Evolutionary conservation across 345 rosid genomes (phyloP), one percentile per base, ranked within the genome.

Genomic region (Pseudoturritis turrita): DNA sequence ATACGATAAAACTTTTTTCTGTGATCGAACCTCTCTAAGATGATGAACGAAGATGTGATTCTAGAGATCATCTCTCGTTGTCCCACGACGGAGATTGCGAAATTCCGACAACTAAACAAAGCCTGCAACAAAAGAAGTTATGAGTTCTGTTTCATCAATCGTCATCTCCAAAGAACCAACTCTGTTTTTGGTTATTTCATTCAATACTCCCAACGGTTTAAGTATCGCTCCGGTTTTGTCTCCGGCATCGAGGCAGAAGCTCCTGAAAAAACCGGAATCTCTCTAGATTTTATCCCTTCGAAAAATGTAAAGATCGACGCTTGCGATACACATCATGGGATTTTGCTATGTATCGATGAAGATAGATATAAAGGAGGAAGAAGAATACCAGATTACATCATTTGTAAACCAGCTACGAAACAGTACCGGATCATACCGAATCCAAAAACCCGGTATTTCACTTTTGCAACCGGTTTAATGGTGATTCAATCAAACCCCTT

Each of bases 381-480:
- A 7, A 15, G n/a, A 12, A 57, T 26, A 45, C 44, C 71, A 14
- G 41, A 55, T 10, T 73, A 55, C 59, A 65, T 65, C 12, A 59
- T 73, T 9, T 65, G 71, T 37, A 73, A 73, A 73, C 77, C 77
- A 13, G 43, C 71, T 35, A 65, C 71, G 8, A 63, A 64, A 3
- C 57, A 72, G 37, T 44, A 44, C n/a, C 63, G 45, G 7, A 23
- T 63, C 50, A 73, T 64, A 63, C 70, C 76, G 0, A 72, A 72
- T 1, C 76, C 64, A 0, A 72, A 72, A 44, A 64, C 65, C 10
- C 47, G 71, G 36, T 72, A 17, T 64, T 15, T 10, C 10, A 44
- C 64, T 46, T 2, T 33, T 19, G 40, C 29, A 8, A 12, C 15
- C 4, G 71, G 77, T 45, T 18, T 73, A 13, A 73, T 64, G 43